These are phyloP conservation scores for Thozetella sp. DNA, from an alignment of 495 filamentous ascomycete genomes.

Conservation along the genomic window DNA sequence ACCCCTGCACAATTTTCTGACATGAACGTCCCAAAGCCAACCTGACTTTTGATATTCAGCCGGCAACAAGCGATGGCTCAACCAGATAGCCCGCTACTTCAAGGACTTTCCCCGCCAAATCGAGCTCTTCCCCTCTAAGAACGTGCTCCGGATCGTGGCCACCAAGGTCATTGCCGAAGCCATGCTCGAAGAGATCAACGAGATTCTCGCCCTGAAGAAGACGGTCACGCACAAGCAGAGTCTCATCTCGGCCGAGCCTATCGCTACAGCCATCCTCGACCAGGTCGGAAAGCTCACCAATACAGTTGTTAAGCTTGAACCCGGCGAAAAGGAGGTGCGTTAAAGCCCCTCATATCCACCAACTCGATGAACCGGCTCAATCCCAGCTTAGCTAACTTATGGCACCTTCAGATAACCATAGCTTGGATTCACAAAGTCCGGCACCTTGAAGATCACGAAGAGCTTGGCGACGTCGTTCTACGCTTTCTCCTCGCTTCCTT, in stretches of 20 bases:
- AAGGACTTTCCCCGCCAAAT: conserved; percentile 33
- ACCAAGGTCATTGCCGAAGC: conserved; percentile 26
- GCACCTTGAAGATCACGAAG: conserved; percentile 21
- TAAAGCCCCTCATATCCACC: conserved; percentile 7
- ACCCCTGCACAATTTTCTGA: not conserved
- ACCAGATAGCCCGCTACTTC: conserved; percentile 20
- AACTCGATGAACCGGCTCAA: not conserved
- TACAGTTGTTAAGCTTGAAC: conserved; percentile 27
- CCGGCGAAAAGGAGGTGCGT: conserved; percentile 20
- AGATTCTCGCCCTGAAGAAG: conserved; percentile 21
- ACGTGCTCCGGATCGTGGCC: conserved; percentile 32
- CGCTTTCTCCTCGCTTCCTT: conserved; percentile 43
- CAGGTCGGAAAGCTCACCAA: conserved; percentile 45
- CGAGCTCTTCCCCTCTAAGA: conserved; percentile 19
- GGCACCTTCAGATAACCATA: conserved; percentile 21
- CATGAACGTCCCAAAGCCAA: not conserved
- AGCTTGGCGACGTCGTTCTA: conserved; percentile 33
- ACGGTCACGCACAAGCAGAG: conserved; percentile 12
- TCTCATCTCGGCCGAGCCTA: conserved; percentile 15
- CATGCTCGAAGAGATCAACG: conserved; percentile 38
- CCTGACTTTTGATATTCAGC: conserved; percentile 17
- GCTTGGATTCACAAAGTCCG: conserved; percentile 36
- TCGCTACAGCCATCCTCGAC: conserved; percentile 26
- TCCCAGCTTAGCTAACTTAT: conserved; percentile 11
- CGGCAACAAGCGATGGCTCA: conserved; percentile 32